Percentiles rank a stretch among this genome's conserved stretches.
phyloP scores from a whole-genome alignment of 2,329 filamentous ascomycete species.

The Fusarium tjaetaba region DNA sequence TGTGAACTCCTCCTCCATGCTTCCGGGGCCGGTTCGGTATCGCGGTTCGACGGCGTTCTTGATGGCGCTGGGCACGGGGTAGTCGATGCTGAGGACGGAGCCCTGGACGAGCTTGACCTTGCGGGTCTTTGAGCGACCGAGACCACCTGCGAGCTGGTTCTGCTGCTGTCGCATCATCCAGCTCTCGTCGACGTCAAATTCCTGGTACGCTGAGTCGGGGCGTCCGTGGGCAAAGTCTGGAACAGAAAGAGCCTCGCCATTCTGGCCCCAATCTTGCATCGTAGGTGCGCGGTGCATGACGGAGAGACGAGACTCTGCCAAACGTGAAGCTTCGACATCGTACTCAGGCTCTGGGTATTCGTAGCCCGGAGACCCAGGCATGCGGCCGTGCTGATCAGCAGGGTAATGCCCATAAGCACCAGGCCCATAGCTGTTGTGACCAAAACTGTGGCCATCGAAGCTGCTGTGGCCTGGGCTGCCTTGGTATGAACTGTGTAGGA shows the following conservation, averaged over 20 bases:
- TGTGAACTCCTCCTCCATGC: conserved; percentile 37
- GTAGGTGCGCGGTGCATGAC: conserved; percentile 28
- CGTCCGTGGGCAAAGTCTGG: conserved; percentile 32
- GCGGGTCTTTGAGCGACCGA: conserved; percentile 36
- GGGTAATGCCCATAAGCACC: conserved; percentile 30
- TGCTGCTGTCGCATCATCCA: conserved; percentile 41
- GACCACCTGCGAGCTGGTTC: conserved; percentile 18
- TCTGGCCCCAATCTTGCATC: conserved; percentile 27
- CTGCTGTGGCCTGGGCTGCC: conserved; percentile 6
- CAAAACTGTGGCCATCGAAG: conserved; percentile 8
- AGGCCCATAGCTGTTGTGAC: conserved; percentile 16
- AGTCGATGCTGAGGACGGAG: conserved; percentile 42
- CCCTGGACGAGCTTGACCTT: conserved; percentile 42
- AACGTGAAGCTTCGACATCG: conserved; percentile 29
- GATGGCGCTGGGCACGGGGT: conserved; percentile 41
- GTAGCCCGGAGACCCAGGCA: conserved; percentile 16
- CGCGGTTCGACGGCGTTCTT: conserved; percentile 39
- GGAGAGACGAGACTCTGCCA: conserved; percentile 27
- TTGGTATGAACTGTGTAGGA: conserved; percentile 29
- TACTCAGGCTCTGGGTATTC: conserved; percentile 30
- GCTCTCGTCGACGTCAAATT: conserved; percentile 36
- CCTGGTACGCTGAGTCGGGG: conserved; percentile 35
- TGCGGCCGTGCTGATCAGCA: conserved; percentile 8
- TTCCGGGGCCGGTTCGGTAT: conserved; percentile 32
- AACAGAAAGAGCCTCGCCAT: conserved; percentile 21